Base-by-base conservation (phyloP, 2,329 filamentous ascomycete species). In the Dryadomyces sulphureus region DNA sequence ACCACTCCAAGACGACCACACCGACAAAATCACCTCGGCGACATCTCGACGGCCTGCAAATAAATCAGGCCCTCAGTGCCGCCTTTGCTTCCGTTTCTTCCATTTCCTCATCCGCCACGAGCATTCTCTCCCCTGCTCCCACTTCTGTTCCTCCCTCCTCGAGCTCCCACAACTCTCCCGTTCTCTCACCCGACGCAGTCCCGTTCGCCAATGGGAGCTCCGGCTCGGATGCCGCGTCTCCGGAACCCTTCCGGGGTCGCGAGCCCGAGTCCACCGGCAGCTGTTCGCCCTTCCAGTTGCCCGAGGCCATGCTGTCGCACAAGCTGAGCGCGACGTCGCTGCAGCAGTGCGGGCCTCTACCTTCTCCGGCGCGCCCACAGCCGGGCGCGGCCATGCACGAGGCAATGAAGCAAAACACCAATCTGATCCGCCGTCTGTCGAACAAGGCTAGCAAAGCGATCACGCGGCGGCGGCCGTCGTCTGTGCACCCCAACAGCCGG, bases 361-460 rank as follows among this genome's bases (percentile, higher is more conserved):
- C 7, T 38, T 32, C 19, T 14, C 27, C 27, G 9, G 27, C 34
- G 16, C 45, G 43, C n/a, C 20, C 45, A 4, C 71, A 72, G 45
- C 59, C 46, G 30, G 22, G 77, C 48, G 62, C 68, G 32, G 74
- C 81, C 36, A 63, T 71, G 56, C 63, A 66, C 14, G 69, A 73
- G 46, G 60, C 62, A 35, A 51, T 57, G 36, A 73, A 73, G 43
- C 71, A 68, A 55, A 50, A 47, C 32, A 65, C 62, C 34, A 62
- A 59, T 43, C 64, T 96, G 47, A 93, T 96, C 54, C 79, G 92
- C 51, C 77, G 89, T 51, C 68, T 95, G 20, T 96, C 92, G 27
- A 85, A 84, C 55, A 79, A 82, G 50, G 86, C 88, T 6, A 78
- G 81, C 77, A 62, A 80, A 72, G 64, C 81, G 69, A 60, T 79